Evolutionary conservation across 139 green algal genomes (phyloP).

Genomic region (Desmodesmus armatus): DNA sequence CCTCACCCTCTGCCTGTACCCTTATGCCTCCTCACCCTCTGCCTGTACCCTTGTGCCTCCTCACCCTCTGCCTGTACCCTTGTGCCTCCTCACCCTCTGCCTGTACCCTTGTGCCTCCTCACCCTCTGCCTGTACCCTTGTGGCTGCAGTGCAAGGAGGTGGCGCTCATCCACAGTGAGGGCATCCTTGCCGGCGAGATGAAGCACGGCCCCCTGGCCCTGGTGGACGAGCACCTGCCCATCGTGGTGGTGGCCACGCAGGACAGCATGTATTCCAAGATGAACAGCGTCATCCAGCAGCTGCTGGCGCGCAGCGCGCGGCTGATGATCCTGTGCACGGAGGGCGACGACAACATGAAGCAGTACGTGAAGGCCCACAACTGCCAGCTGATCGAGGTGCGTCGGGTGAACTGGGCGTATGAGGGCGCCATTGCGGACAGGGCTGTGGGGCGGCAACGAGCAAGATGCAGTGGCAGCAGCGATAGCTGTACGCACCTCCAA

Average conservation of each 20-base stretch:
- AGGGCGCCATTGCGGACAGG: too few species aligned
- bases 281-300: conserved; percentile 92
- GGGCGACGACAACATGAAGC: conserved; percentile 52
- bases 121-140: not conserved
- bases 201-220: conserved; percentile 98
- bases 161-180: conserved; percentile 95
- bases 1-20: too few species aligned
- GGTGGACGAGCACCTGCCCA: conserved; percentile 94
- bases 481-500: too few species aligned
- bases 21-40: too few species aligned
- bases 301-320: conserved; percentile 79
- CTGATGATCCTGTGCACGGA: conserved; percentile 92
- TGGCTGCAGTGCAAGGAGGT: conserved; percentile 88
- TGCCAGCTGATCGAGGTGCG: conserved; percentile 48
- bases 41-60: too few species aligned
- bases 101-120: too few species aligned
- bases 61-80: too few species aligned
- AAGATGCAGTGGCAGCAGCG: too few species aligned
- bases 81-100: too few species aligned
- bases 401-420: too few species aligned
- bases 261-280: conserved; percentile 90
- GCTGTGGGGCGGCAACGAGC: too few species aligned
- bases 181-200: conserved; percentile 98
- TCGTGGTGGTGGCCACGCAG: conserved; percentile 91
- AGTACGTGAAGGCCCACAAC: conserved; percentile 19